Evolutionary conservation across 2,329 filamentous ascomycete genomes (phyloP).

Genomic region (Phoma sp.): DNA sequence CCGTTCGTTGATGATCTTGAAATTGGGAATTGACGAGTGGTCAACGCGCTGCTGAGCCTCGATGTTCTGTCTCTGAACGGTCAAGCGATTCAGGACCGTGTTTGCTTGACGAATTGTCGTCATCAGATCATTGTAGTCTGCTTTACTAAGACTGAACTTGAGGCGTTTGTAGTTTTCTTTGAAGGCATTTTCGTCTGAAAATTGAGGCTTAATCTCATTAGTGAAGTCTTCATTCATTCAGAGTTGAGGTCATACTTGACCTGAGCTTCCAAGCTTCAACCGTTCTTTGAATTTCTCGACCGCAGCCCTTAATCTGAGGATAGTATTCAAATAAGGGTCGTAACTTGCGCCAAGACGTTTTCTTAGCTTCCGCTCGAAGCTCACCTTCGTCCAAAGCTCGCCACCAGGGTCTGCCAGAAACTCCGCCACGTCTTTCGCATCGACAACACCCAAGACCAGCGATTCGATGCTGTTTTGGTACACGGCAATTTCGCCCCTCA

Average conservation of each 20-base stretch:
- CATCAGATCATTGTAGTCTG: slow-evolving; percentile 37
- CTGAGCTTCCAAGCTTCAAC: neutral
- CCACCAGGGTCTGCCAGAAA: slow-evolving; percentile 6
- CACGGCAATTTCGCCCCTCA: slow-evolving; percentile 14
- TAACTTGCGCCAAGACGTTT: slow-evolving; percentile 2
- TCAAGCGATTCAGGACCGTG: neutral
- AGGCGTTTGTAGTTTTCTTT: slow-evolving; percentile 39
- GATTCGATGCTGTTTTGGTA: slow-evolving; percentile 5
- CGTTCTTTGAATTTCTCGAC: neutral
- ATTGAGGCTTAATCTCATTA: slow-evolving; percentile 31
- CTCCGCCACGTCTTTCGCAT: neutral
- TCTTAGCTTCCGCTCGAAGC: neutral
- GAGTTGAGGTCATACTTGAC: neutral
- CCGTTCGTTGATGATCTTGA: neutral
- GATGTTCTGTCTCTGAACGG: slow-evolving; percentile 1
- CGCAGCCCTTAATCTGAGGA: neutral
- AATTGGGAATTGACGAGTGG: neutral
- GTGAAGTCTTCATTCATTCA: neutral
- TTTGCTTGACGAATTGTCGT: slow-evolving; percentile 10
- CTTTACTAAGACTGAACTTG: slow-evolving; percentile 36
- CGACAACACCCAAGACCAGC: neutral
- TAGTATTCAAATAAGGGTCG: neutral
- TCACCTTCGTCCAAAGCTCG: neutral
- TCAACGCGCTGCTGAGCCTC: neutral
- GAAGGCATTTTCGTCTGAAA: slow-evolving; percentile 29